Evolutionary conservation across 2,329 filamentous ascomycete species (phyloP).

Genomic region (Orbilia blumenaviensis): DNA sequence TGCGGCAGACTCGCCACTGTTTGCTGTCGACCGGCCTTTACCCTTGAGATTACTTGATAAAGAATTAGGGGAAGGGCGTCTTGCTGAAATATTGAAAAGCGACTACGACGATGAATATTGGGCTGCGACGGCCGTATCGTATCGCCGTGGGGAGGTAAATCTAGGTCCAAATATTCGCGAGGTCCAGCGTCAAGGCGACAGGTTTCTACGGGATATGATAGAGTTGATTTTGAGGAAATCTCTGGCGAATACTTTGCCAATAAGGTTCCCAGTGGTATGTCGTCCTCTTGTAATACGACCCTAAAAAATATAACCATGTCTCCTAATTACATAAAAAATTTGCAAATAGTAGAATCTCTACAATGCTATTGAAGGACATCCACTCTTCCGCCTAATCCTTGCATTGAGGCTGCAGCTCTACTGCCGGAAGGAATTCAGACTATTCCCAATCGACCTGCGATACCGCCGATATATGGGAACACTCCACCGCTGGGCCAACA

Average conservation of each 20-base stretch:
- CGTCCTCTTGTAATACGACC: too few relatives aligned
- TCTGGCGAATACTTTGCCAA: background rate
- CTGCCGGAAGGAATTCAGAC: background rate
- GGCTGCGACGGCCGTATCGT: background rate
- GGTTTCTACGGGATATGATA: background rate
- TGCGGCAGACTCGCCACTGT: background rate
- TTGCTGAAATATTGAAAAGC: background rate
- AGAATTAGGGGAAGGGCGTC: background rate
- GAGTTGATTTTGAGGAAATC: background rate
- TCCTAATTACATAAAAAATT: too few relatives aligned
- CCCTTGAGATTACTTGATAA: background rate
- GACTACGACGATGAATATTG: background rate
- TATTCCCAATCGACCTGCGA: background rate
- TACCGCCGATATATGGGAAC: background rate
- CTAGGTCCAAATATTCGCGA: background rate
- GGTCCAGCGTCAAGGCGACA: background rate
- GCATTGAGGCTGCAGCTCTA: background rate
- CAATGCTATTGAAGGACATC: background rate
- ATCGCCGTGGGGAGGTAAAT: too few relatives aligned
- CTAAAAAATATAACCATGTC: too few relatives aligned
- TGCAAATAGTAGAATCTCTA: constrained; percentile 7
- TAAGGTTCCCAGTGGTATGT: background rate
- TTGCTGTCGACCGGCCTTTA: background rate
- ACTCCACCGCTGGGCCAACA: background rate
- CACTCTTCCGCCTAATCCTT: background rate